Evolutionary conservation across 805 yeast species (phyloP), one percentile per base, ranked within the genome.

Genomic region (Ogataea zsoltii): DNA sequence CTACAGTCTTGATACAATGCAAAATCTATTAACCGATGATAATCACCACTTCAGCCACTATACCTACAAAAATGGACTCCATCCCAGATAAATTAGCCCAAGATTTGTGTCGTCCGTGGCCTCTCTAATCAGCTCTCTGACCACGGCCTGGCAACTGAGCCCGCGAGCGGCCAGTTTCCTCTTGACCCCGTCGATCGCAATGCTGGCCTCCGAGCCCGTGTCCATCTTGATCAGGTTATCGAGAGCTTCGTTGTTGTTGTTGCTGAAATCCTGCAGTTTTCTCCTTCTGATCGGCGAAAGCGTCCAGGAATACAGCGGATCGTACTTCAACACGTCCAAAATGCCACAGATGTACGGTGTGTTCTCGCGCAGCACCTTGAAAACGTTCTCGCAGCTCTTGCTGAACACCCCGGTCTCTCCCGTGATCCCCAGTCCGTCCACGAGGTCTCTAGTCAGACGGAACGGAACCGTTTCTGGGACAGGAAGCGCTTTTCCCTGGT

Each of bases 401-500:
- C 78, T 73, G 60, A 89, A 94, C 1, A 83, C 68, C 0, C 99
- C 99, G 42, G 82, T 79, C 0, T 79, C 79, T 0, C 96, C 96
- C n/a, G 86, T 77, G 5, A 86, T 73, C 0, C 99, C 99, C 71
- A 95, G 78, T 0, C 95, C 99, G 68, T 94, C 98, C 4, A 90
- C 83, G 42, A 94, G 74, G 62, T 95, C 97, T 46, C 96, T 71
- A 0, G 98, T 88, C 29, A 95, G 69, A 50, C 99, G 68, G 61
- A 94, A 95, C 4, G 99, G 99, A 5, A 95, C 96, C 0, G 86
- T 75, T 58, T 94, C 99, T 0, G 99, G 99, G 7, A 92, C 78
- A 0, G 92, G 84, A 32, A 94, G 69, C 12, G 82, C 67, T 55
- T 78, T 82, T 0, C 98, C 99, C 58, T 90, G 97, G 62, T 94